Percentiles rank a stretch among this genome's conserved stretches.
Evolutionary conservation across 441 rosid species (phyloP).

Genomic region (Raphanus hybrid): DNA sequence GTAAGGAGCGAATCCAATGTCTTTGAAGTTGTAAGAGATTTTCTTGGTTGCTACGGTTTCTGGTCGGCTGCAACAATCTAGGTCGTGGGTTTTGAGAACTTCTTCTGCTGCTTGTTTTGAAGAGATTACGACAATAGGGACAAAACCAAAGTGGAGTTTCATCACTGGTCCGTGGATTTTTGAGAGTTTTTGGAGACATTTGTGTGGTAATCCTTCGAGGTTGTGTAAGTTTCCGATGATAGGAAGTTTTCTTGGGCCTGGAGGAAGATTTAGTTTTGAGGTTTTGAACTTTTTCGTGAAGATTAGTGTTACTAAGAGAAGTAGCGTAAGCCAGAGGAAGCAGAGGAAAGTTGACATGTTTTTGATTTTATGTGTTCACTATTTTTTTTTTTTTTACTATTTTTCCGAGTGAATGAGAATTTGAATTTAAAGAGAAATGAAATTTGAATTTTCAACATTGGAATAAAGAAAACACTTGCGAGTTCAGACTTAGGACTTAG

Average conservation of each 20-base stretch:
- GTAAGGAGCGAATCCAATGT: slow-evolving; percentile 52
- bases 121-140: slow-evolving; percentile 41
- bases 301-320: slow-evolving; percentile 28
- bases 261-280: slow-evolving; percentile 44
- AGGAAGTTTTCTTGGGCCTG: slow-evolving; percentile 46
- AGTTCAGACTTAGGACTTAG: neutral
- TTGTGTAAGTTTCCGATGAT: slow-evolving; percentile 53
- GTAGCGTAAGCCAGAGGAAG: slow-evolving; percentile 25
- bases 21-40: slow-evolving; percentile 50
- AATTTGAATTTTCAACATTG: slow-evolving; percentile 20
- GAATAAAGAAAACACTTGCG: slow-evolving; percentile 1
- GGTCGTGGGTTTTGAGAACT: slow-evolving; percentile 51
- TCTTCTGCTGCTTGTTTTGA: slow-evolving; percentile 47
- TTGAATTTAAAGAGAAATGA: slow-evolving; percentile 25
- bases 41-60: slow-evolving; percentile 36
- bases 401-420: neutral
- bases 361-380: slow-evolving; percentile 13
- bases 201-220: slow-evolving; percentile 45
- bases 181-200: slow-evolving; percentile 37
- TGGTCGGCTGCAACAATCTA: slow-evolving; percentile 57
- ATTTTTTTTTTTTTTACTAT: slow-evolving; percentile 13
- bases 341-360: slow-evolving; percentile 31
- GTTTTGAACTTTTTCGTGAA: slow-evolving; percentile 14
- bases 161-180: slow-evolving; percentile 47
- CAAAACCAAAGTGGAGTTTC: slow-evolving; percentile 43